Evolutionary conservation across 768 basidiomycete species (phyloP).

Genomic region (Imleria badia): DNA sequence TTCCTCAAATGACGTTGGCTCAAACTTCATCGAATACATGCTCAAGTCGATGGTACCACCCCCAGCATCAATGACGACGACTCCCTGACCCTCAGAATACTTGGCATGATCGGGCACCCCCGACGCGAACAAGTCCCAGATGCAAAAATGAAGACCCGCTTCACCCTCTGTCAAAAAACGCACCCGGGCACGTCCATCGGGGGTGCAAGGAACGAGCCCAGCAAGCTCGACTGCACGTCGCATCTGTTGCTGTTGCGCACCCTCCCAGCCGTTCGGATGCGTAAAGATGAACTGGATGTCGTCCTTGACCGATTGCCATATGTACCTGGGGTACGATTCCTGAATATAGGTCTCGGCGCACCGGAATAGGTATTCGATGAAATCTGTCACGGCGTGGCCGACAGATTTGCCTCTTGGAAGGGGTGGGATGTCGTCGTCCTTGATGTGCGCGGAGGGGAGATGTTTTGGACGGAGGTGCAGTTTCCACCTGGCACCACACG

Average conservation of each 20-base stretch:
- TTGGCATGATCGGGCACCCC: constrained; percentile 8
- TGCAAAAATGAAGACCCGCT: constrained; percentile 56
- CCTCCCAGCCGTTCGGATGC: constrained; percentile 67
- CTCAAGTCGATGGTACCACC: constrained; percentile 43
- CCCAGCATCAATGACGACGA: constrained; percentile 51
- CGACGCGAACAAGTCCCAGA: constrained; percentile 32
- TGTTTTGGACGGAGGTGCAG: constrained; percentile 39
- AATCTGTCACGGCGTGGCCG: constrained; percentile 43
- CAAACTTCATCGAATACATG: constrained; percentile 36
- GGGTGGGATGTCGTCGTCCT: constrained; percentile 33
- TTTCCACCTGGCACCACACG: constrained; percentile 28
- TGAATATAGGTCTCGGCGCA: constrained; percentile 45
- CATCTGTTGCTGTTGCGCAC: constrained; percentile 52
- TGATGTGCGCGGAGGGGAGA: constrained; percentile 25
- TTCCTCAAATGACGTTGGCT: constrained; percentile 36
- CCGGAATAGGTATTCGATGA: constrained; percentile 41
- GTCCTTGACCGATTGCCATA: constrained; percentile 44
- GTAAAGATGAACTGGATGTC: constrained; percentile 50
- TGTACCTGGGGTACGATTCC: constrained; percentile 40
- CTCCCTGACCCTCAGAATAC: constrained; percentile 24
- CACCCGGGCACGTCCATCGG: constrained; percentile 39
- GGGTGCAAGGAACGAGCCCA: constrained; percentile 44
- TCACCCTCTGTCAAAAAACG: constrained; percentile 61
- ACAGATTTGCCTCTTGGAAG: constrained; percentile 40
- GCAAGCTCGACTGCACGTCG: constrained; percentile 50